Percentiles rank a stretch among this genome's conserved stretches.
Evolutionary conservation across 2,329 filamentous ascomycete genomes (phyloP).

Genomic region (Phialocephala sp.): DNA sequence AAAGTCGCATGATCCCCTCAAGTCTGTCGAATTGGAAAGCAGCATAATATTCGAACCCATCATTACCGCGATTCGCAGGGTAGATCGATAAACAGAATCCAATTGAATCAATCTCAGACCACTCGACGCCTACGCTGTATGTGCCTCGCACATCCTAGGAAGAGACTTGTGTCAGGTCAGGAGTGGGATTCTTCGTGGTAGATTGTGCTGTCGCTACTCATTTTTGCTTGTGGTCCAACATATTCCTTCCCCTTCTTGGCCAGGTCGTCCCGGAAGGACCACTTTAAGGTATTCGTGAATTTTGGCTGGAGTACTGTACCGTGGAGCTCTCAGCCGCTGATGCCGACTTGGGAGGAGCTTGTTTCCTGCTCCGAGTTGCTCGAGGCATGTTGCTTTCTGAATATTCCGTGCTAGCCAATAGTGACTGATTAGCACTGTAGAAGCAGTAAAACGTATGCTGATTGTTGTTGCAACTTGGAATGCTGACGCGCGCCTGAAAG

Average conservation of each 20-base stretch:
- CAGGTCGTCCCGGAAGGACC: not conserved
- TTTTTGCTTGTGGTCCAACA: not conserved
- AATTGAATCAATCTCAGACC: not conserved
- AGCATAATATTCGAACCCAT: slow-evolving; percentile 1
- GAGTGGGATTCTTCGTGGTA: too few relatives aligned
- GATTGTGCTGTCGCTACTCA: not conserved
- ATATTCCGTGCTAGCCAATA: not conserved
- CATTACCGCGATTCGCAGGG: not conserved
- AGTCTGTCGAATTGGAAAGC: slow-evolving; percentile 20
- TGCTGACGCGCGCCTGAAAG: not conserved
- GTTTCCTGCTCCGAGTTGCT: slow-evolving; percentile 7
- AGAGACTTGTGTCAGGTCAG: not conserved
- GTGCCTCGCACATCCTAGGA: slow-evolving; percentile 2
- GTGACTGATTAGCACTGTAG: too few relatives aligned
- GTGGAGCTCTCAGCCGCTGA: not conserved
- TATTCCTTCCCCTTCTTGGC: not conserved
- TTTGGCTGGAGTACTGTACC: slow-evolving; percentile 8
- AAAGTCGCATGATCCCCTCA: slow-evolving; percentile 20
- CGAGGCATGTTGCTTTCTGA: not conserved
- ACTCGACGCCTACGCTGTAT: not conserved
- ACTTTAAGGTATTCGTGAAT: slow-evolving; percentile 2
- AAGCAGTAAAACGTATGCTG: too few relatives aligned
- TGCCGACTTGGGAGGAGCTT: not conserved
- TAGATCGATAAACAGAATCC: slow-evolving; percentile 13
- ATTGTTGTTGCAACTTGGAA: not conserved